Percentiles rank a stretch among this genome's conserved stretches.
Conservation (phyloP, 192 early-diverging fungal genomes). For the Rhizophagus clarus region DNA sequence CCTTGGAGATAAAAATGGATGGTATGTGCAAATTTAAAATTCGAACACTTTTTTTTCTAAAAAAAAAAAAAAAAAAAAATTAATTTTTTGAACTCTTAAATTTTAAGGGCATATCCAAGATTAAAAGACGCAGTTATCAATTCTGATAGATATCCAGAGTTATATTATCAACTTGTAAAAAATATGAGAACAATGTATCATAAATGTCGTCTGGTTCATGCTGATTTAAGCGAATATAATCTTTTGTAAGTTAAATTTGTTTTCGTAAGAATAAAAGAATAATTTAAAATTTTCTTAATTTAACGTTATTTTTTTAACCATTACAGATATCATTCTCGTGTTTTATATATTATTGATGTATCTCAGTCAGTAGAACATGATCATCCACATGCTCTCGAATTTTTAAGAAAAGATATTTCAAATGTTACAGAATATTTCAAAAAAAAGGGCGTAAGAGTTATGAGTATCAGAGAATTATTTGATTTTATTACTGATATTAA, state of each 20-base stretch:
- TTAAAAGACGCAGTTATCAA: slow-evolving; percentile 93
- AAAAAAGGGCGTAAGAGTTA: slow-evolving; percentile 70
- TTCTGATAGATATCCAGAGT: slow-evolving; percentile 61
- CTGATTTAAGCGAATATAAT: slow-evolving; percentile 98
- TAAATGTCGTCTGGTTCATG: slow-evolving; percentile 92
- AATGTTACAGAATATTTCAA: slow-evolving; percentile 94
- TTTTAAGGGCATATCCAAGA: slow-evolving; percentile 78
- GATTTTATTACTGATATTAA: slow-evolving; percentile 76
- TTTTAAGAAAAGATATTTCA: slow-evolving; percentile 91
- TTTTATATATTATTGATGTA: slow-evolving; percentile 93
- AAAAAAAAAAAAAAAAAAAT: background rate
- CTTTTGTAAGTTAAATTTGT: slow-evolving; percentile 63
- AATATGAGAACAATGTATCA: slow-evolving; percentile 93
- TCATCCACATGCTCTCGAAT: slow-evolving; percentile 95
- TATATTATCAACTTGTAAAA: slow-evolving; percentile 85
- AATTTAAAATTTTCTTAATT: too few relatives aligned
- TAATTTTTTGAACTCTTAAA: background rate
- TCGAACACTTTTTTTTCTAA: background rate
- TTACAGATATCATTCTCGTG: slow-evolving; percentile 73
- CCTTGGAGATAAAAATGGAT: slow-evolving; percentile 87
- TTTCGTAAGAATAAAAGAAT: background rate
- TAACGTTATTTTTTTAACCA: slow-evolving; percentile 8
- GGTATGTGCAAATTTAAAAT: slow-evolving; percentile 44
- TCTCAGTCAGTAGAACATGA: slow-evolving; percentile 99
- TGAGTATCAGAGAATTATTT: slow-evolving; percentile 85